These are phyloP conservation scores for Amphirosellinia nigrospora DNA, from an alignment of 495 filamentous ascomycete genomes.

Conservation along the genomic window DNA sequence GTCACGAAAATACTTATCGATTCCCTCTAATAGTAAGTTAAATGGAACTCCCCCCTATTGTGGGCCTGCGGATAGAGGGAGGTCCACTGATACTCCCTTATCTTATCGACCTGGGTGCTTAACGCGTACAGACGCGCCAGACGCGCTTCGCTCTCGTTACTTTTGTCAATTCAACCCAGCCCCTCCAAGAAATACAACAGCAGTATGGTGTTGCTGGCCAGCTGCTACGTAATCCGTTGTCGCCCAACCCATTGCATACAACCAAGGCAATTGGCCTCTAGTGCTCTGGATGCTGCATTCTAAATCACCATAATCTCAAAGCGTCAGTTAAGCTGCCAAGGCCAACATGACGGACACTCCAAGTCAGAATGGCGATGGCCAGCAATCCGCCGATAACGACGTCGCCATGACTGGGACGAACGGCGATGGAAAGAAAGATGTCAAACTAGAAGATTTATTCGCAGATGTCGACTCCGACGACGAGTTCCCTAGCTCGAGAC, in stretches of 20 bases:
- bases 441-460: constrained; percentile 83
- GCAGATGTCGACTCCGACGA: constrained; percentile 78
- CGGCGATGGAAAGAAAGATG: constrained; percentile 46
- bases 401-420: constrained; percentile 20
- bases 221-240: neutral
- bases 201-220: neutral
- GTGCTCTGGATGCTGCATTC: neutral
- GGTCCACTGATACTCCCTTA: constrained; percentile 7
- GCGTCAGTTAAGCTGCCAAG: neutral
- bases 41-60: too few relatives aligned
- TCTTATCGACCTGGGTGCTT: constrained; percentile 17
- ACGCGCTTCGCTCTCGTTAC: constrained; percentile 16
- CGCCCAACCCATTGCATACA: neutral
- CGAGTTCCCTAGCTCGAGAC: constrained; percentile 67
- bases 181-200: constrained; percentile 11
- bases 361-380: constrained; percentile 15
- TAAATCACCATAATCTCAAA: neutral
- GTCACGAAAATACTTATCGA: too few relatives aligned
- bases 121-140: constrained; percentile 22
- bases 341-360: constrained; percentile 7
- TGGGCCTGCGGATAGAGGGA: too few relatives aligned
- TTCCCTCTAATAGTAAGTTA: too few relatives aligned
- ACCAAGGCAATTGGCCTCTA: neutral
- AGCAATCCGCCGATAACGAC: constrained; percentile 15
- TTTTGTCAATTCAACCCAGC: neutral